These are phyloP conservation scores for Lactifluus pinguis DNA, from an alignment of 768 basidiomycete species.

Conservation along the genomic window DNA sequence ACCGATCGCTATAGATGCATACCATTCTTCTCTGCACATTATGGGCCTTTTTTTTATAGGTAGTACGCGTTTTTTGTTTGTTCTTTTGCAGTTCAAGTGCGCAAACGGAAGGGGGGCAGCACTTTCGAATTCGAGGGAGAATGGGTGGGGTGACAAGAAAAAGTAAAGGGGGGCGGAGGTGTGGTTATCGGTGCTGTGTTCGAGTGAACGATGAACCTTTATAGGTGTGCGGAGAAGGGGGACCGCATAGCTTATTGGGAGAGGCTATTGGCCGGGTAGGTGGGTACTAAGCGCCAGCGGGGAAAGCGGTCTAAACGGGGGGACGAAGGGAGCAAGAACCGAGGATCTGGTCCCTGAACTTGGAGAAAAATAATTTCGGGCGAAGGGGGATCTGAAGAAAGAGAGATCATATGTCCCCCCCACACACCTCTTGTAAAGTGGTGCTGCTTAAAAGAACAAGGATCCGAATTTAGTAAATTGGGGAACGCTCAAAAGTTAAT, in stretches of 20 bases:
- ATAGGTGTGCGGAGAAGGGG: constrained; percentile 6
- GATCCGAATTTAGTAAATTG: constrained; percentile 1
- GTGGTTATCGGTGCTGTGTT: not conserved
- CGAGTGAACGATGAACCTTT: not conserved
- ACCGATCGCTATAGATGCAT: not conserved
- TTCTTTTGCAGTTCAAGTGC: not conserved
- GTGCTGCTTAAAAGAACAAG: not conserved
- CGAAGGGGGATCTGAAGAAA: constrained; percentile 4
- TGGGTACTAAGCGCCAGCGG: constrained; percentile 5
- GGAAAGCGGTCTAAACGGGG: constrained; percentile 13
- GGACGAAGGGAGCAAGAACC: constrained; percentile 11
- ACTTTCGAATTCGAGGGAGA: not conserved
- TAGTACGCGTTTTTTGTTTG: not conserved
- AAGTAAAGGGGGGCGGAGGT: not conserved
- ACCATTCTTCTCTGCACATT: constrained; percentile 21
- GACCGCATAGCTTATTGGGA: constrained; percentile 13
- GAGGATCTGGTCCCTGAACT: constrained; percentile 7
- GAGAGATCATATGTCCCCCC: constrained; percentile 10
- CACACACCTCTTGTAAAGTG: not conserved
- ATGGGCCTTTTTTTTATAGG: not conserved
- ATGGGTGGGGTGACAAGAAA: not conserved
- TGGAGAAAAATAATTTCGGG: constrained; percentile 2
- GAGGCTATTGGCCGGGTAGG: not conserved
- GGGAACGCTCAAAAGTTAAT: not conserved
- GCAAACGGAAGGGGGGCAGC: not conserved